These are phyloP conservation scores for Colletotrichum sp. DNA, from an alignment of 2,329 filamentous ascomycete species.

Conservation along the genomic window DNA sequence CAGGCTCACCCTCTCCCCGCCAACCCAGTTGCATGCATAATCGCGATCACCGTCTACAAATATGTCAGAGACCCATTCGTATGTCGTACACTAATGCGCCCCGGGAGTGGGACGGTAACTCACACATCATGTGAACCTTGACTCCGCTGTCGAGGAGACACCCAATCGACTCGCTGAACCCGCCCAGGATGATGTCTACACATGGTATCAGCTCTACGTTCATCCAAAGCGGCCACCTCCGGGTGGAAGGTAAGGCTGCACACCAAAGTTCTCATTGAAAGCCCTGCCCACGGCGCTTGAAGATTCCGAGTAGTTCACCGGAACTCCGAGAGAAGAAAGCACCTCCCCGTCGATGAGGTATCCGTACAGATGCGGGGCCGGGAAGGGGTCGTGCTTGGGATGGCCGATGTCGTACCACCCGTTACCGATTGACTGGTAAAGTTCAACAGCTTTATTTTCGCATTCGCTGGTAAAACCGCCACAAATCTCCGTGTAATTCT, in stretches of 20 bases:
- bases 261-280: neutral
- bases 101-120: neutral
- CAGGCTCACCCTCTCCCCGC: slow-evolving; percentile 67
- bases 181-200: slow-evolving; percentile 33
- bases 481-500: neutral
- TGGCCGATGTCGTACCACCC: slow-evolving; percentile 25
- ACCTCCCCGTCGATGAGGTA: slow-evolving; percentile 37
- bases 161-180: slow-evolving; percentile 48
- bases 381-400: slow-evolving; percentile 22
- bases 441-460: slow-evolving; percentile 21
- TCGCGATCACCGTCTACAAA: slow-evolving; percentile 45
- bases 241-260: neutral
- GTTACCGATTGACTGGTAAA: slow-evolving; percentile 16
- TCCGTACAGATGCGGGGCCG: slow-evolving; percentile 13
- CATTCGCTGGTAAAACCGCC: slow-evolving; percentile 25
- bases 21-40: slow-evolving; percentile 59
- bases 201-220: slow-evolving; percentile 19
- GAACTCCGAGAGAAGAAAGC: slow-evolving; percentile 65
- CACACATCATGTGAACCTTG: slow-evolving; percentile 65
- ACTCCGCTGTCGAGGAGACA: slow-evolving; percentile 53
- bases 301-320: slow-evolving; percentile 54
- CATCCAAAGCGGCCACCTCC: neutral
- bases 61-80: neutral
- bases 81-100: neutral
- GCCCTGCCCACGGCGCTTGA: slow-evolving; percentile 13